Base-by-base conservation (phyloP, 2,329 filamentous ascomycete genomes). In the Fusarium miscanthi region DNA sequence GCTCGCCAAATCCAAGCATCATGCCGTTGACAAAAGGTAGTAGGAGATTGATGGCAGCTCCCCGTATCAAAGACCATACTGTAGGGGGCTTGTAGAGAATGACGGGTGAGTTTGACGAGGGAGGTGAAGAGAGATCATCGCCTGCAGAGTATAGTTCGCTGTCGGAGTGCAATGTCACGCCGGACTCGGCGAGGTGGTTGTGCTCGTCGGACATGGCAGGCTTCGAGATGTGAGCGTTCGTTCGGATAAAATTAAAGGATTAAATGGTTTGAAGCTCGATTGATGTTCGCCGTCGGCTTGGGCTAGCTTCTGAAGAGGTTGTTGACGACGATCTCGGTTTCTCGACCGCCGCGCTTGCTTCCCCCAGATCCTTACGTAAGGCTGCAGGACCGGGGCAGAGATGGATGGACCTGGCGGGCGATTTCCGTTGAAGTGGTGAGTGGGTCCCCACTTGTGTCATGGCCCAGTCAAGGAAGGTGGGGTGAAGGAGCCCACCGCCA, bases 1-100 rank as follows among this genome's bases (percentile, higher is more conserved):
- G 84, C 84, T 99, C 96, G 75, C 96, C 96, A 79, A 99, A 98
- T 5, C 96, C 96, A 78, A 99, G 84, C 96, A 99, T 99, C 86
- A 99, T 89, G 51, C 96, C 96, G 84, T 99, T 99, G 79, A 99
- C 90, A 78, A 99, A 99, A 0, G 96, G 96, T 25, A 99, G 84
- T 3, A 99, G 78, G n/a, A 99, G 86, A 81, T 99, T 99, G 84
- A 99, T 99, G 10, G 95, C 94, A 21, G 94, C 94, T 41, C 96
- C 94, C 61, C 95, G 90, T 60, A 98, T 74, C 70, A 99, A 82
- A 14, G 93, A 91, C 93, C 94, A 97, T 48, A 97, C 78, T 0
- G 94, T 97, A 5, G 96, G 95, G 7, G 95, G 94, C 73, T 91
- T 90, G 87, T 98, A 99, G 51, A 98, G 88, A 52, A 97, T 91